Base-by-base conservation (phyloP, 768 basidiomycete genomes). In the Russula lepida region DNA sequence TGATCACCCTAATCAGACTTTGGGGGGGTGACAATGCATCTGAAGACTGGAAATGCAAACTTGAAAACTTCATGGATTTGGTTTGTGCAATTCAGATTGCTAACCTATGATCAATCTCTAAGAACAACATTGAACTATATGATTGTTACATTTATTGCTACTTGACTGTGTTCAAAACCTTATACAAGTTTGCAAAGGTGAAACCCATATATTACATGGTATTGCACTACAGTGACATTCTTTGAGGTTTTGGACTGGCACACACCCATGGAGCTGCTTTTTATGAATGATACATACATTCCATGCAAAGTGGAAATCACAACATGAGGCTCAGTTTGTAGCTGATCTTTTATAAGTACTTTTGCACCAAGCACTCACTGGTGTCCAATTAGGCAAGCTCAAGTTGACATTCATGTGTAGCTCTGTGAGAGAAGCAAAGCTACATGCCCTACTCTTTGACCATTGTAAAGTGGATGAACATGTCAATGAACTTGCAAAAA, bases 1-100 rank as follows among this genome's bases (percentile, higher is more conserved):
- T 68, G 0, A 68, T 76, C 39, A 74, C 73, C 2, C 65, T 78
- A 4, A 69, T 74, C 13, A 67, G 73, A 8, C 62, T 75, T 0
- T 78, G 76, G 76, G 68, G 69, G 0, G 27, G 51, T 21, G 62
- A 68, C 12, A 50, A 53, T 3, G 62, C 63, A 1, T 66, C 69
- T 0, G 58, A 56, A 19, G 35, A 64, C 2, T 3, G 33, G 32
- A 28, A 32, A 4, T 44, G 62, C 9, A 61, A 72, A 52, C 63
- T 76, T 7, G 48, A 56, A 4, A 74, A 76, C 57, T 74, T 72
- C 58, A 63, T 75, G 58, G 65, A 73, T 53, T 63, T 74, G 9
- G 69, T 69, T 1, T 54, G 53, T 6, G 72, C 72, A 0, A 62
- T 72, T 9, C 54, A 61, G n/a, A 41, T 69, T 4, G 69, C 66